Percentiles rank a stretch among this genome's conserved stretches.
phyloP scores from a whole-genome alignment of 2,329 filamentous ascomycete genomes.

The Fusarium sp. region DNA sequence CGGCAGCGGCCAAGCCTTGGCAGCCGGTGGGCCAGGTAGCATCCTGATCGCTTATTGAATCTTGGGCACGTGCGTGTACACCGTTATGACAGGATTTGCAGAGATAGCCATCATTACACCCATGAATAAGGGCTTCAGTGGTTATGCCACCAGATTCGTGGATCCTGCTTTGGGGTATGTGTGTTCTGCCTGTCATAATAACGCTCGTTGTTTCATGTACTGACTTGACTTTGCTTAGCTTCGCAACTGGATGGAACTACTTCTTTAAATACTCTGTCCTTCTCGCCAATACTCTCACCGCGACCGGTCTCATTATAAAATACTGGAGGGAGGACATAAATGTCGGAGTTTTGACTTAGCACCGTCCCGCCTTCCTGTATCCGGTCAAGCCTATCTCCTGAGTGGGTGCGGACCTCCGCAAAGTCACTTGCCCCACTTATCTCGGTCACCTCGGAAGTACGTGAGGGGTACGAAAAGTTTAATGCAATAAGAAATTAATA shows the following conservation, averaged over 20 bases:
- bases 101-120: not conserved
- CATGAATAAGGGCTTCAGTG: not conserved
- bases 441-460: too few species aligned
- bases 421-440: too few species aligned
- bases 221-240: not conserved
- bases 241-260: not conserved
- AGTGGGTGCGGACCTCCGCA: fast-evolving
- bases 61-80: not conserved
- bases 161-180: not conserved
- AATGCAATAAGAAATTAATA: too few species aligned
- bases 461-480: too few species aligned
- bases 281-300: not conserved
- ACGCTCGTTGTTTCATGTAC: not conserved
- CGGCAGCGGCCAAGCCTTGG: not conserved
- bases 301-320: not conserved
- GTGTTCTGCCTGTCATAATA: not conserved
- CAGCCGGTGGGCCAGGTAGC: not conserved
- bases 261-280: not conserved
- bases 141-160: not conserved
- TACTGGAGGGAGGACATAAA: not conserved
- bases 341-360: not conserved
- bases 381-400: fast-evolving
- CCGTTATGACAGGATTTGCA: not conserved
- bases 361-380: too few species aligned
- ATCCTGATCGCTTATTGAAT: not conserved